Base-by-base conservation (phyloP, 1,284 basidiomycete genomes). In the Nidula niveotomentosa region DNA sequence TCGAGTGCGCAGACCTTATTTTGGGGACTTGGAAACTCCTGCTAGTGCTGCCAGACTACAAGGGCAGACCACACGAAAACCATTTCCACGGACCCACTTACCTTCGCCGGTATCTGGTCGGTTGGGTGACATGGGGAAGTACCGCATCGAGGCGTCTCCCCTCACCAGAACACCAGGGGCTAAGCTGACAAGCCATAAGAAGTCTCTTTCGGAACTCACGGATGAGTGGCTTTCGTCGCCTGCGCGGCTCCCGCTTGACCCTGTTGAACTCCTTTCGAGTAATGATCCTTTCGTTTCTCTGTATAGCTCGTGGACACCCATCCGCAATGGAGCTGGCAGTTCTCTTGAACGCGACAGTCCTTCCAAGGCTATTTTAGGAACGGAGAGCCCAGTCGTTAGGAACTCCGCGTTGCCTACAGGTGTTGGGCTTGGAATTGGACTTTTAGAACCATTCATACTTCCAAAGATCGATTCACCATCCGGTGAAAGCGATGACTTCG, bases 331-430 rank as follows among this genome's bases (percentile, higher is more conserved):
- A 8, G 34, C 46, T 3, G 51, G 39, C n/a, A 56, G 55, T 15
- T 62, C 63, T 35, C 66, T 64, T 41, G 63, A 61, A 48, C 52
- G 54, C 37, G 46, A 53, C 48, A 73, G 67, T 51, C 66, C 78
- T 17, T 64, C 75, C 34, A 64, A 71, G 52, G 72, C 76, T 35
- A 72, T 67, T 37, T 69, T 75, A 15, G 79, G 76, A 51, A 62
- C 64, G 18, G 85, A 85, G 55, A 86, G 85, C 55, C 86, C 85
- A n/a, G 78, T 86, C 8, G 64, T 87, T 51, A 73, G 84, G 56
- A 79, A 75, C 57, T 67, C 69, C 44, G 64, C 73, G 51, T 61
- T 72, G 39, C 61, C 70, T 17, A 66, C 72, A 37, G 68, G 69
- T 2, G 69, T 71, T 34, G 76, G 77, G 10, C 70, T 81, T 39